Percentiles rank a stretch among this genome's conserved stretches.
Evolutionary conservation across 2,329 filamentous ascomycete genomes (phyloP).

Genomic region (Colletotrichum agaves): DNA sequence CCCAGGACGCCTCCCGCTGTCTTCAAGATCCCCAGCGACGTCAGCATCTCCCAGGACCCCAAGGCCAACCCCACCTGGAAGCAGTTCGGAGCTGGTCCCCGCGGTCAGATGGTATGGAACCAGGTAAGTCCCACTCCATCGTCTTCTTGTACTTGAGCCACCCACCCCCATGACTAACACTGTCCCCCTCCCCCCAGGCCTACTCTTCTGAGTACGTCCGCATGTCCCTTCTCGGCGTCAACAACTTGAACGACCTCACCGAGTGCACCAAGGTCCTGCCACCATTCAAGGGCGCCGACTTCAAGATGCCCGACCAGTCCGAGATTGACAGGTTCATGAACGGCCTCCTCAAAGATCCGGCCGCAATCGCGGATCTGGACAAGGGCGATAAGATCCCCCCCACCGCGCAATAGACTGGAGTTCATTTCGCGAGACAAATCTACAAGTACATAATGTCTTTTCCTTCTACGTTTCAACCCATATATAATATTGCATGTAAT

Average conservation of each 20-base stretch:
- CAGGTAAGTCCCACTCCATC: slow-evolving; percentile 44
- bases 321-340: slow-evolving; percentile 20
- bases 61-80: slow-evolving; percentile 51
- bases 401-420: slow-evolving; percentile 2
- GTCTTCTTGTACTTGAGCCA: neutral
- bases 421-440: neutral
- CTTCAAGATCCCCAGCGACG: slow-evolving; percentile 55
- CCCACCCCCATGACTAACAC: no score
- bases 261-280: slow-evolving; percentile 66
- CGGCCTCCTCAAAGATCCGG: slow-evolving; percentile 16
- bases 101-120: slow-evolving; percentile 54
- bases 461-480: neutral
- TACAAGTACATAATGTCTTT: slow-evolving; percentile 6
- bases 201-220: slow-evolving; percentile 65
- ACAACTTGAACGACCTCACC: slow-evolving; percentile 65
- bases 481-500: slow-evolving; percentile 15
- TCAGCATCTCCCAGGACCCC: slow-evolving; percentile 51
- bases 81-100: slow-evolving; percentile 45
- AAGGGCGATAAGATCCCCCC: slow-evolving; percentile 36
- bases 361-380: slow-evolving; percentile 23
- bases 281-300: slow-evolving; percentile 40
- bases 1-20: slow-evolving; percentile 48
- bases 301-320: slow-evolving; percentile 26
- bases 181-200: no score
- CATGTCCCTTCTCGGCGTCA: slow-evolving; percentile 64